Conservation (phyloP, 371 early-diverging fungal genomes). For the Agmasoma carcini region DNA sequence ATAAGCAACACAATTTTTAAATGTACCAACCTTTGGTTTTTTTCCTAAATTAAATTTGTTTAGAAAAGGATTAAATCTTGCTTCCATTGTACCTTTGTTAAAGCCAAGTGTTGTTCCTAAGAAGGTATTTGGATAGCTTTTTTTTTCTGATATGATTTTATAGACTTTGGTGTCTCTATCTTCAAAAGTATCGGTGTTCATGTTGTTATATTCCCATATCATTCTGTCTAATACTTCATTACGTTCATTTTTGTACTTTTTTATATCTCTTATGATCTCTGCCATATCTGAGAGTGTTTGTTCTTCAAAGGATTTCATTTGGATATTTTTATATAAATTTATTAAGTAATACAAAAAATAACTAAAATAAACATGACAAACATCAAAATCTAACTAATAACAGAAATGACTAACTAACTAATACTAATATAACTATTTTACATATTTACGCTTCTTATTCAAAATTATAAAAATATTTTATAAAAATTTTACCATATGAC, state of each 20-base stretch:
- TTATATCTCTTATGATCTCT: too few relatives aligned
- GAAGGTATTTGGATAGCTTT: constrained; percentile 31
- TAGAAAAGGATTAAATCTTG: constrained; percentile 38
- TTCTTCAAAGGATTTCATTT: too few relatives aligned
- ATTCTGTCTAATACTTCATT: constrained; percentile 10
- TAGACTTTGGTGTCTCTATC: constrained; percentile 16
- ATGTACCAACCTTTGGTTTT: constrained; percentile 29
- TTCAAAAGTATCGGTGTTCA: constrained; percentile 25
- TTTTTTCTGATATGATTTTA: constrained; percentile 15
- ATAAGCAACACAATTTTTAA: constrained; percentile 41
- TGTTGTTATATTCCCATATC: constrained; percentile 23
- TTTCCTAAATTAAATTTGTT: constrained; percentile 36
- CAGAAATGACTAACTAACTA: too few relatives aligned
- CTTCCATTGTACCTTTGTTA: constrained; percentile 46
- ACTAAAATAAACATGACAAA: too few relatives aligned
- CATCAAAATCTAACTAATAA: too few relatives aligned
- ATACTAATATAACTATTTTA: too few relatives aligned
- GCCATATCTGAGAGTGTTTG: too few relatives aligned
- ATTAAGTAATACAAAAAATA: too few relatives aligned
- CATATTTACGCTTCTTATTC: background rate
- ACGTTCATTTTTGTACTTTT: constrained; percentile 10
- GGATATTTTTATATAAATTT: too few relatives aligned
- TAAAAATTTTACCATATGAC: constrained; percentile 19
- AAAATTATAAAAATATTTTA: background rate
- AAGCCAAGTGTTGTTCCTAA: constrained; percentile 37